phyloP scores from a whole-genome alignment of 73 alveolate genomes.

The Stentor coeruleus region DNA sequence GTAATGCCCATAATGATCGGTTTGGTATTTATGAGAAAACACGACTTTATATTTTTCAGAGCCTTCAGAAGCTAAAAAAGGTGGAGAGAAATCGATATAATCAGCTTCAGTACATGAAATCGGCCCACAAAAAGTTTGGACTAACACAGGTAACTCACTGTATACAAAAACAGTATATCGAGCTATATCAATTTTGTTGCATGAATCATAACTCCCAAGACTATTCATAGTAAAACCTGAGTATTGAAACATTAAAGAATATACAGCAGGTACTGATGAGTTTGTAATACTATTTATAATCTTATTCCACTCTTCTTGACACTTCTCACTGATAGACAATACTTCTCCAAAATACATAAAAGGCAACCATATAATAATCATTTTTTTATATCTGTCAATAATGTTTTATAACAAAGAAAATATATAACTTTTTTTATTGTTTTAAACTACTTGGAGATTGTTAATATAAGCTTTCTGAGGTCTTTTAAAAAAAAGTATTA shows the following conservation, averaged over 20 bases:
- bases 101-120: constrained; percentile 10
- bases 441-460: no score
- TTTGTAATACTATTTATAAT: background rate
- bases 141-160: background rate
- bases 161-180: background rate
- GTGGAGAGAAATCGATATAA: background rate
- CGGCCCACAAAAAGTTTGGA: constrained; percentile 19
- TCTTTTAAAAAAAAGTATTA: no score
- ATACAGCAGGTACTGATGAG: background rate
- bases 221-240: constrained; percentile 40
- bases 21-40: background rate
- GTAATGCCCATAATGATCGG: background rate
- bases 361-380: no score
- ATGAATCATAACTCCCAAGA: constrained; percentile 39
- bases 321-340: no score
- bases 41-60: background rate
- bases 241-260: constrained; percentile 24
- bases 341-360: no score
- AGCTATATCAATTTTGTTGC: constrained; percentile 13
- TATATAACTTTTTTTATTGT: no score
- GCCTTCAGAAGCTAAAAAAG: background rate
- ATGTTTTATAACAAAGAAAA: no score
- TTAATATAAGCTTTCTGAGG: no score
- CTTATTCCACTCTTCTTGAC: background rate
- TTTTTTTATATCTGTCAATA: no score